These are phyloP conservation scores for Juncus inflexus DNA, from an alignment of 176 grass and related monocot species.

Conservation along the genomic window DNA sequence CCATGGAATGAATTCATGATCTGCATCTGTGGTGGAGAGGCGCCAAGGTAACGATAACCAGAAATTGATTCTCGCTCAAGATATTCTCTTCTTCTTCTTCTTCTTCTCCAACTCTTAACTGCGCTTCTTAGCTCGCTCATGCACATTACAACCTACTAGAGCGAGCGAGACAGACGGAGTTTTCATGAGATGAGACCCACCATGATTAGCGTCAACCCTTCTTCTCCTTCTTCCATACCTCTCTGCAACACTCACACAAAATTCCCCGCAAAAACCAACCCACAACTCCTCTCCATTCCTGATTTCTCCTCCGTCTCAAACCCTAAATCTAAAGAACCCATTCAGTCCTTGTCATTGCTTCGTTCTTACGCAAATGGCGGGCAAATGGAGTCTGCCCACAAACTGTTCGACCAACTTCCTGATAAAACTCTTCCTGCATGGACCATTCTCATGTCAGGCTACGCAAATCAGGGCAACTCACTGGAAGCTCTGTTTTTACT, in stretches of 20 bases:
- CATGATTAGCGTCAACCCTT: constrained; percentile 16
- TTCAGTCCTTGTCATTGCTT: constrained; percentile 25
- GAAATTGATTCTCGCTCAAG: too few species aligned
- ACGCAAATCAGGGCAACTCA: constrained; percentile 43
- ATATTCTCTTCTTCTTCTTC: too few species aligned
- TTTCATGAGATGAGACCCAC: neutral
- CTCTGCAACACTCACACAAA: constrained; percentile 22
- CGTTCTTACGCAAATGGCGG: constrained; percentile 32
- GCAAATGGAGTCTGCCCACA: constrained; percentile 41
- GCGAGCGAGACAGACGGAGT: too few species aligned
- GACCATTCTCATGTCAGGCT: constrained; percentile 65
- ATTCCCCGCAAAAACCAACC: constrained; percentile 22
- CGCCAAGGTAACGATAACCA: too few species aligned
- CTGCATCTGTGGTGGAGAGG: too few species aligned
- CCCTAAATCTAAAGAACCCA: too few species aligned
- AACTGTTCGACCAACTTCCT: constrained; percentile 45
- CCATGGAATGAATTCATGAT: too few species aligned
- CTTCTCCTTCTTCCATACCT: constrained; percentile 17
- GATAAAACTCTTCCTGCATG: constrained; percentile 35
- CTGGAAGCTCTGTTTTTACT: constrained; percentile 41
- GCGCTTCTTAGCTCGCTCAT: too few species aligned
- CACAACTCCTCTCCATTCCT: constrained; percentile 15
- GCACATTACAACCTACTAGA: too few species aligned
- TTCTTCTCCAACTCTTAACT: too few species aligned
- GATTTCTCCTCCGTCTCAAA: neutral